Percentiles rank a stretch among this genome's conserved stretches.
These are phyloP conservation scores for Aspergillus pseudotamarii DNA, from an alignment of 2,329 filamentous ascomycete genomes.

Conservation along the genomic window DNA sequence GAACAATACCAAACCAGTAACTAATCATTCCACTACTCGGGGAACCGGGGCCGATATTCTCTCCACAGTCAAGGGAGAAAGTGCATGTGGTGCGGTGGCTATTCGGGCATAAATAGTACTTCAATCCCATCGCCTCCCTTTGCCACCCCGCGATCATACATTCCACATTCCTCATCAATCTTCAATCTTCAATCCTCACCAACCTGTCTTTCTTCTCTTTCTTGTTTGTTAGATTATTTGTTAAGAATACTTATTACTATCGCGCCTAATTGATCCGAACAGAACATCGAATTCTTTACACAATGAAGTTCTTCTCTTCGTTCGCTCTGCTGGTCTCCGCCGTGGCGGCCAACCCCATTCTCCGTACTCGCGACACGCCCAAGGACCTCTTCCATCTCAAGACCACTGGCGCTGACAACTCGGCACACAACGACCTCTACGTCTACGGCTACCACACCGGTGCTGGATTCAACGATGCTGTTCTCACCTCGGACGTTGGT, in stretches of 20 bases:
- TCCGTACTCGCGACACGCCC: constrained; percentile 20
- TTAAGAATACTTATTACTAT: background rate
- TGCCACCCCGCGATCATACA: constrained; percentile 12
- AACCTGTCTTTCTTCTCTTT: constrained; percentile 1
- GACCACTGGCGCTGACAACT: constrained; percentile 29
- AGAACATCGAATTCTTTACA: constrained; percentile 3
- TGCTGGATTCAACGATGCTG: constrained; percentile 43
- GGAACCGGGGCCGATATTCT: background rate
- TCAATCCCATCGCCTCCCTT: background rate
- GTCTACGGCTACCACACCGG: constrained; percentile 45
- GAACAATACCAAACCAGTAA: background rate
- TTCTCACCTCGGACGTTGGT: constrained; percentile 28
- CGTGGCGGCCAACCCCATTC: constrained; percentile 29
- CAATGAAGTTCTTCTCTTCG: constrained; percentile 33
- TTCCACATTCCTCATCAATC: constrained; percentile 2
- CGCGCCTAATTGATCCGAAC: background rate
- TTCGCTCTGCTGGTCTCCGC: constrained; percentile 33
- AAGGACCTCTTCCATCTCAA: constrained; percentile 37
- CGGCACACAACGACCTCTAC: constrained; percentile 39
- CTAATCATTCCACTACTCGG: background rate
- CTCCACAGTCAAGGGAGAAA: background rate
- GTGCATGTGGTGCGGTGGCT: background rate
- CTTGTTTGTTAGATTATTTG: constrained; percentile 2
- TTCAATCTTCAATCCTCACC: too few relatives aligned
- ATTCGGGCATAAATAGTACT: constrained; percentile 12